Percentiles rank a stretch among this genome's conserved stretches.
These are phyloP conservation scores for Ceratocystis cacaofunesta DNA, from an alignment of 2,329 filamentous ascomycete genomes.

Conservation along the genomic window DNA sequence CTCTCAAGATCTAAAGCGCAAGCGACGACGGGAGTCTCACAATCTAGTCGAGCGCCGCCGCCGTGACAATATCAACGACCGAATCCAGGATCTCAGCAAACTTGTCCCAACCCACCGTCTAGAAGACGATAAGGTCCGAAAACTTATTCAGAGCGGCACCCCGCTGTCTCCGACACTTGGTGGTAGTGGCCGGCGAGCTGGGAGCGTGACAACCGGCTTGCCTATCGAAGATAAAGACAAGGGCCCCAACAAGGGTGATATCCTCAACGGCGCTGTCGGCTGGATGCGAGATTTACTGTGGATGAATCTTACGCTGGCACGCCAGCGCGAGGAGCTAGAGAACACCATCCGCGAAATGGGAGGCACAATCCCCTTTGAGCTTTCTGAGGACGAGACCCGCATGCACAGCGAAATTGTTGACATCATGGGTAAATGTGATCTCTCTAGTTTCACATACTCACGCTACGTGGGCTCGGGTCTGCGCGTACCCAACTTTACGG, in stretches of 20 bases:
- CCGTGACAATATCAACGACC: conserved; percentile 95
- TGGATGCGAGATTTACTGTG: conserved; percentile 98
- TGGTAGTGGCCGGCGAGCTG: conserved; percentile 62
- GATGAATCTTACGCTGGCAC: conserved; percentile 80
- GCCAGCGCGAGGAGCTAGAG: conserved; percentile 77
- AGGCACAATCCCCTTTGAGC: conserved; percentile 62
- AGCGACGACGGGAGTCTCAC: conserved; percentile 82
- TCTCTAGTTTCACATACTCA: conserved; percentile 66
- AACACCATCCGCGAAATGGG: conserved; percentile 60
- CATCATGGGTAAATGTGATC: conserved; percentile 67
- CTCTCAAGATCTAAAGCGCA: conserved; percentile 84
- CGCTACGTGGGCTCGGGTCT: conserved; percentile 71
- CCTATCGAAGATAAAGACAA: conserved; percentile 97
- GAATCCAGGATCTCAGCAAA: conserved; percentile 90
- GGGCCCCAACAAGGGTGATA: conserved; percentile 96
- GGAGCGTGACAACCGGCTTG: conserved; percentile 81
- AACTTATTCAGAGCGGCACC: conserved; percentile 84
- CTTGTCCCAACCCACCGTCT: conserved; percentile 83
- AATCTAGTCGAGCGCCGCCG: conserved; percentile 90
- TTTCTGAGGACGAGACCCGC: conserved; percentile 81
- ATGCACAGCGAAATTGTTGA: conserved; percentile 91
- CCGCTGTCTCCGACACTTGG: conserved; percentile 71
- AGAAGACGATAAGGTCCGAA: conserved; percentile 93
- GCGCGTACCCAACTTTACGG: conserved; percentile 84
- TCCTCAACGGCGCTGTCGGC: conserved; percentile 88